Base-by-base conservation (phyloP, 2,329 filamentous ascomycete genomes). In the Thelonectria rubi region DNA sequence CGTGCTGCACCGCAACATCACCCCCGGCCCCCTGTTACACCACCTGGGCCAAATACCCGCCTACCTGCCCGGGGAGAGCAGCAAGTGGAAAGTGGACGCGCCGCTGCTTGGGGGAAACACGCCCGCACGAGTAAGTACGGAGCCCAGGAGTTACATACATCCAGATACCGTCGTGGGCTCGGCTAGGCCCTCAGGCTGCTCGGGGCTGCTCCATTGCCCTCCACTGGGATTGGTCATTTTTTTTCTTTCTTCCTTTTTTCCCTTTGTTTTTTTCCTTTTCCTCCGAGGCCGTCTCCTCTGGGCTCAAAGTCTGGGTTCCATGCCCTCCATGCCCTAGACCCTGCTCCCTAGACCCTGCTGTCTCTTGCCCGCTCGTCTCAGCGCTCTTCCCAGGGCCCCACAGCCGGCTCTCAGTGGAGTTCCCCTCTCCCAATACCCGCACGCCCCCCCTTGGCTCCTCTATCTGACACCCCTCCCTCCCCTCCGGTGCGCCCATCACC, bases 1-100 rank as follows among this genome's bases (percentile, higher is more conserved):
- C n/a, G n/a, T n/a, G n/a, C n/a, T 32, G 51, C 56, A 52, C 54
- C 42, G 49, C 49, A n/a, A 26, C 46, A 78, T 11, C 70, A 75
- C 2, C 65, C 24, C 24, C 24, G 24, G 24, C 24, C 24, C 24
- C 65, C 10, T 58, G 60, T 52, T 53, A n/a, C 53, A 56, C 52
- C 7, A 56, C 58, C 60, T 55, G 26, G 42, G 34, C 39, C 49
- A 55, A 55, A 55, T 62, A 62, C 55, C 60, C 45, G 55, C 50
- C n/a, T 62, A 58, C 55, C 34, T 49, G 21, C 32, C 46, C 8
- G 26, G 47, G 51, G 43, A 17, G 37, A 42, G 24, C 15, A 32
- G 30, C 53, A 48, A 55, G 18, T n/a, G 20, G 45, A 47, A 40
- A 45, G 57, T 55, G 57, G 57, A 54, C 42, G 50, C 49, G 49